Conservation (phyloP, 2,329 filamentous ascomycete species). For the Sporothrix variecibatus region DNA sequence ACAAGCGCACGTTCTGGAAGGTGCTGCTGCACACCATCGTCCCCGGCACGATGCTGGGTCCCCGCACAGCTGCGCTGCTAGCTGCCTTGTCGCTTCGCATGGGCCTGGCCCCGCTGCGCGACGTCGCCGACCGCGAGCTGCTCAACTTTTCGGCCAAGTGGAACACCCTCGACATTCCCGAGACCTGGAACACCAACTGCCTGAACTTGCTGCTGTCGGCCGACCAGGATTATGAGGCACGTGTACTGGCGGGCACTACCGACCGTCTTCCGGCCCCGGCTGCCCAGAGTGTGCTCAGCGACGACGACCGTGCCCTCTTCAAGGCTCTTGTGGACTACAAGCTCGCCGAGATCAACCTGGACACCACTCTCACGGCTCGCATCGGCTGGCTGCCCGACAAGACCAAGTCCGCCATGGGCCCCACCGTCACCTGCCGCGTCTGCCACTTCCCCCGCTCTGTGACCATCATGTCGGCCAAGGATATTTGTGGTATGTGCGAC, state of each 20-base stretch:
- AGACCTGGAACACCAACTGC: constrained; percentile 53
- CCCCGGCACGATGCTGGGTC: constrained; percentile 49
- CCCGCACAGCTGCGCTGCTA: constrained; percentile 49
- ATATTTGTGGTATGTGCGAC: constrained; percentile 47
- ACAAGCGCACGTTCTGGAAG: constrained; percentile 49
- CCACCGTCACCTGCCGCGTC: constrained; percentile 43
- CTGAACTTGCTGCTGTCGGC: constrained; percentile 51
- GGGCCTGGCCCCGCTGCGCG: constrained; percentile 46
- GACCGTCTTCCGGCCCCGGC: constrained; percentile 13
- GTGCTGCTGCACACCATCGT: constrained; percentile 51
- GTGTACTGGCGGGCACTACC: constrained; percentile 15
- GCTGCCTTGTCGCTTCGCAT: constrained; percentile 52
- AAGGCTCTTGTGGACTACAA: constrained; percentile 49
- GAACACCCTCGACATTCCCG: constrained; percentile 51
- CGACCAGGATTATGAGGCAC: constrained; percentile 38
- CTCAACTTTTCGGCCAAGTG: constrained; percentile 45
- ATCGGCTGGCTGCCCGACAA: constrained; percentile 51
- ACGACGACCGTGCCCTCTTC: constrained; percentile 46
- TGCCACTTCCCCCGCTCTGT: constrained; percentile 52
- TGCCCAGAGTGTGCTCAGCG: constrained; percentile 38
- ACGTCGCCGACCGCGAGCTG: constrained; percentile 46
- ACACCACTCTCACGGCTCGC: constrained; percentile 46
- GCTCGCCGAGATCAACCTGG: constrained; percentile 49
- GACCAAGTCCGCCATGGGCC: constrained; percentile 46
- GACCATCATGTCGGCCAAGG: constrained; percentile 47